Evolutionary conservation across 495 filamentous ascomycete genomes (phyloP), one percentile per base, ranked within the genome.

Genomic region (Aspergillus avenaceus): DNA sequence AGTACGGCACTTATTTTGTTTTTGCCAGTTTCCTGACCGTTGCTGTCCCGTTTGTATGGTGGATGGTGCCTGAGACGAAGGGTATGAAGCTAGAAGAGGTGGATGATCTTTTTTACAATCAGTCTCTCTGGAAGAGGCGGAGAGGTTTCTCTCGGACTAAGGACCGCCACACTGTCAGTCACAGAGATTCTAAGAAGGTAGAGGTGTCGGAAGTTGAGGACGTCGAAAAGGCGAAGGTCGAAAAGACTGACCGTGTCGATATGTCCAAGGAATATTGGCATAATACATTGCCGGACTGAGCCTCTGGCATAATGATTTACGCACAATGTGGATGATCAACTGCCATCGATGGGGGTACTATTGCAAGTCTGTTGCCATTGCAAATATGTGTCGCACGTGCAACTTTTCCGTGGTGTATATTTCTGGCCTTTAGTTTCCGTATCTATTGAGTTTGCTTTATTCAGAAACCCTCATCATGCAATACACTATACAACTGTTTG

Each of bases 21-120:
- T 69, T 70, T 51, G 67, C 48, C 14, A 36, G 44, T 13, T 67
- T 49, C 24, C 58, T 56, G 24, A 37, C 57, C 2, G 18, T 62
- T 1, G 72, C 72, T 3, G 66, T 74, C 0, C 11, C 69, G 0
- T 84, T 77, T 73, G 78, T 76, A 12, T 82, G 71, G 64, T 72
- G 79, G 47, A 73, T 66, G 21, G 68, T 83, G 31, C 32, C 32
- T 4, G 32, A 5, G 29, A 32, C 29, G 29, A 32, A 36, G 32
- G 32, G 14, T n/a, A 4, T 36, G 32, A 36, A 36, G 14, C 14
- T 36, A 2, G n/a, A 36, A 36, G 32, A 36, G 32, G 14, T 36
- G 3, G 32, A 36, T 12, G n/a, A 36, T 36, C 4, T 36, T 8
- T 36, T 18, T 36, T 16, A 8, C 5, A 36, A 18, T 18, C 32